Base-by-base conservation (phyloP, 371 early-diverging fungal species). In the Lichtheimia hyalospora region DNA sequence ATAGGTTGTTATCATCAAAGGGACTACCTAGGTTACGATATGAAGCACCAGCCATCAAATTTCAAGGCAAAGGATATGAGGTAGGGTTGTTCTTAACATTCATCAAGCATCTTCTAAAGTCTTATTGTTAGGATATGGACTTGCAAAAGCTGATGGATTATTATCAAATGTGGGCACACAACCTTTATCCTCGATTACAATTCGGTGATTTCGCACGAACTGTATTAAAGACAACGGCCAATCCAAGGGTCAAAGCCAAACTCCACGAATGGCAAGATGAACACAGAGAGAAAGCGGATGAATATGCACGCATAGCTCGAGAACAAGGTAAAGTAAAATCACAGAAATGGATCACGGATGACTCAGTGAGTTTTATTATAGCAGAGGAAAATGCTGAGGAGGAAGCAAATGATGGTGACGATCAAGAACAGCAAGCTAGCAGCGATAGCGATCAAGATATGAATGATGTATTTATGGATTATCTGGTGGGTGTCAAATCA, bases 101-200 rank as follows among this genome's bases (percentile, higher is more conserved):
- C 49, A 16, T 34, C n/a, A 20, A 23, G 0, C 15, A 15, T 18
- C 20, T 5, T n/a, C 18, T 24, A 20, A 44, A 39, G 2, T 23
- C 24, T 41, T 48, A 2, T 10, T 20, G 13, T 7, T 43, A 75
- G 75, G 70, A 63, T 41, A 49, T 65, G 5, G 79, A 86, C 56
- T 63, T 86, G 49, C 58, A 63, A 7, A 70, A 70, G 25, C 48
- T 86, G 3, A 77, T 86, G 66, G 64, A 70, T 0, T 79, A 76
- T 53, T 86, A 84, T 58, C 76, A 78, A 34, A 52, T 82, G 7
- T 86, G 87, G 87, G 84, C 77, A 0, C 77, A 82, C 56, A 64
- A 69, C 16, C 59, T 86, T 0, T 84, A 68, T 54, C 85, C 87
- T 8, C 73, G 79, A 14, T 53, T 82, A 4, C 54, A 50, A 8